Evolutionary conservation across 1,284 basidiomycete genomes (phyloP), one percentile per base, ranked within the genome.

Genomic region (Microbotryum lychnidis-dioicae): DNA sequence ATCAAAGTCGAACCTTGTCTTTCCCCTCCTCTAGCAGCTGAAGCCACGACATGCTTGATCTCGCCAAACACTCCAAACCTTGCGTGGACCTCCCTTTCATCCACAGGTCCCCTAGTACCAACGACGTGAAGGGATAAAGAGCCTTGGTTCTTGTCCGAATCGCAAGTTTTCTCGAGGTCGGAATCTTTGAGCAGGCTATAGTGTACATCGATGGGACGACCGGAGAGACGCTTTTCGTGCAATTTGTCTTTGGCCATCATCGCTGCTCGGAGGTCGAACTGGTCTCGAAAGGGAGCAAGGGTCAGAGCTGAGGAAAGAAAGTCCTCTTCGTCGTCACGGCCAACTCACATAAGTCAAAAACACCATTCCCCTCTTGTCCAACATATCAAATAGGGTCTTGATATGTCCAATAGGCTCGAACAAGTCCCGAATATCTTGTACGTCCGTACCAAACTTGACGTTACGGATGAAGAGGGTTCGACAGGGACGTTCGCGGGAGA

Each of bases 381-480:
- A 89, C 37, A 97, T 79, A 76, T 98, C 94, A 75, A 96, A 97
- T 76, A 93, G 97, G 2, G 89, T 93, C 77, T 91, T 91, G 78
- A 97, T 89, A 74, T 93, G 90, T 62, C 94, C 94, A 75, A 89
- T 89, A 63, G 87, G 84, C 76, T 90, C 88, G 77, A 97, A 98
- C 57, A 84, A 82, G 45, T 80, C 80, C 66, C 87, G 84, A n/a
- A 97, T 84, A 73, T 88, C 84, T 12, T 85, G 83, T 6, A 42
- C 37, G 37, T 42, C 37, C 37, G 37, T 42, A 5, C 37, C 37
- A 14, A 42, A 42, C 12, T 91, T 92, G 72, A 97, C 89, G 75
- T 97, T 97, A 71, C 94, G 87, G 66, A 97, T 91, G 74, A 98
- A 98, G 46, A 98, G 78, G 1, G 92, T 97, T 56, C 94, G 83